phyloP scores from a whole-genome alignment of 1,139 yeast genomes.

The Kodamaea derodonti region DNA sequence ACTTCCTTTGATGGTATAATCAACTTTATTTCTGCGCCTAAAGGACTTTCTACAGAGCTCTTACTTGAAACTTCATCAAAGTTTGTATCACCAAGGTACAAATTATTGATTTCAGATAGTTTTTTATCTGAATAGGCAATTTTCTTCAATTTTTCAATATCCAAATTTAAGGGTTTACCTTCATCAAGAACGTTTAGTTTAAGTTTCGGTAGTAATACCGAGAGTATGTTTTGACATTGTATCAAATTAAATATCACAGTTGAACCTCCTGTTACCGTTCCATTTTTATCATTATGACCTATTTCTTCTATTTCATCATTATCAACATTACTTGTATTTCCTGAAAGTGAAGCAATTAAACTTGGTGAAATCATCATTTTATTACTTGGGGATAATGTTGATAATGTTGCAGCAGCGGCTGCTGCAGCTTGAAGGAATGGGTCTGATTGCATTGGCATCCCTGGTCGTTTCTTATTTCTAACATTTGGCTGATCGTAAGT shows the following conservation, averaged over 20 bases:
- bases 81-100: conserved; percentile 19
- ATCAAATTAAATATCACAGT: conserved; percentile 13
- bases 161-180: conserved; percentile 23
- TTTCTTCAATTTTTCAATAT: conserved; percentile 31
- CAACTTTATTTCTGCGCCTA: conserved; percentile 51
- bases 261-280: conserved; percentile 1
- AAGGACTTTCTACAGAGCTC: conserved; percentile 16
- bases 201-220: conserved; percentile 48
- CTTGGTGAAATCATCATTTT: conserved; percentile 6
- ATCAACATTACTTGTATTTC: neutral
- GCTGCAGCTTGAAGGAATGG: conserved; percentile 15
- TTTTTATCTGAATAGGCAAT: conserved; percentile 20
- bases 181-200: conserved; percentile 36
- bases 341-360: conserved; percentile 6
- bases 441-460: conserved; percentile 27
- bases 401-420: conserved; percentile 14
- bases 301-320: neutral
- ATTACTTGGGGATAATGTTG: conserved; percentile 5
- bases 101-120: conserved; percentile 17
- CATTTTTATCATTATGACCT: neutral
- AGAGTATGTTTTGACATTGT: conserved; percentile 21
- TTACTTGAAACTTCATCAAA: neutral
- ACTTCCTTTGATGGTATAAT: conserved; percentile 73
- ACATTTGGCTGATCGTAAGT: conserved; percentile 72
- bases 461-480: conserved; percentile 43